Evolutionary conservation across 2,329 filamentous ascomycete species (phyloP), one percentile per base, ranked within the genome.

Genomic region (Graphilbum fragrans): DNA sequence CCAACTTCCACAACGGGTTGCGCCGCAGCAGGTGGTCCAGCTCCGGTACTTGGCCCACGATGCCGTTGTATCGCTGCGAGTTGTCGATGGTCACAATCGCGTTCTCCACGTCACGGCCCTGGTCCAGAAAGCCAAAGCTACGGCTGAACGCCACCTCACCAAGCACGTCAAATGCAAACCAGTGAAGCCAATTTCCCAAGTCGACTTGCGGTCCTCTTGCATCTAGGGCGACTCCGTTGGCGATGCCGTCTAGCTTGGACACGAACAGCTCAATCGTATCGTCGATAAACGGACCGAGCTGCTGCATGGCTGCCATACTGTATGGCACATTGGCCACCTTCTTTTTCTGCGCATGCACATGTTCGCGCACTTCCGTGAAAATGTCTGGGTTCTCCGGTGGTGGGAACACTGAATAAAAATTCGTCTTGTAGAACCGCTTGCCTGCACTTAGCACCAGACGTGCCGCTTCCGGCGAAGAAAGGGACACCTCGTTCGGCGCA

Each of bases 311-410:
- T 0, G 64, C 62, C 68, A 72, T 70, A 53, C 62, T 65, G 53
- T 72, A 73, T 0, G 68, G 66, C 29, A 67, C 63, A 38, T 67
- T 68, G 48, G 64, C 65, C 5, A 69, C 65, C 51, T 67, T 64
- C 56, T 74, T 74, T 61, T 72, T 73, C 45, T 63, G 60, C 0
- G 69, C 68, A 52, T 75, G 71, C n/a, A 69, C 65, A 7, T 65
- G 59, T 54, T 74, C 70, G 41, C 69, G 59, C 16, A 61, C 65
- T 53, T 74, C 70, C 33, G 71, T 74, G 55, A 74, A 74, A 52
- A 74, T 73, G 45, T 74, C 70, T 6, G 70, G 69, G 55, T 74
- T 72, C 55, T 72, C 68, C 0, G 67, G 64, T 4, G 70, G 70
- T 23, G 70, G 70, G 50, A 74, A 74, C 7, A 74, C 70, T 32